phyloP scores from a whole-genome alignment of 345 rosid genomes.

The Eucalyptus virginea region DNA sequence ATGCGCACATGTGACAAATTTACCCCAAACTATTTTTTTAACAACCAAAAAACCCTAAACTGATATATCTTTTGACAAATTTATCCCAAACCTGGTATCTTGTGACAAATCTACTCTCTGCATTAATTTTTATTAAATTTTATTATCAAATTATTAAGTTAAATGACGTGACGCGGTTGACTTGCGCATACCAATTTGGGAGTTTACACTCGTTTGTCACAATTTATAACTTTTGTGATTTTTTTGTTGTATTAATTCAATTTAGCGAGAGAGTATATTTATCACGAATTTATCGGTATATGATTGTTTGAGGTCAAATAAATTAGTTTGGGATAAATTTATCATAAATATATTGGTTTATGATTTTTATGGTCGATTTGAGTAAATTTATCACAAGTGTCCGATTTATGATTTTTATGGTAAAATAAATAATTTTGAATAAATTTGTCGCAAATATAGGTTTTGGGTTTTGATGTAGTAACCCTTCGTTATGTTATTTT shows the following conservation, averaged over 20 bases:
- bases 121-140: too few relatives aligned
- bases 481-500: rapidly evolving
- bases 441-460: rapidly evolving
- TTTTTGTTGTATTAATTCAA: too few relatives aligned
- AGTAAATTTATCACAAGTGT: too few relatives aligned
- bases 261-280: rapidly evolving
- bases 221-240: too few relatives aligned
- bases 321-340: too few relatives aligned
- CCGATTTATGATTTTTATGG: rapidly evolving
- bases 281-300: too few relatives aligned
- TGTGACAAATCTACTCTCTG: rapidly evolving
- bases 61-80: too few relatives aligned
- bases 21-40: rapidly evolving
- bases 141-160: too few relatives aligned
- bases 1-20: rapidly evolving
- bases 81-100: rapidly evolving
- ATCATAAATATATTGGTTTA: too few relatives aligned
- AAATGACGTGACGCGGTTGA: too few relatives aligned
- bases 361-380: rapidly evolving
- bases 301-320: rapidly evolving
- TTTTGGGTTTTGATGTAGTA: rapidly evolving
- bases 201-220: too few relatives aligned
- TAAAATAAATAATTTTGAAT: rapidly evolving
- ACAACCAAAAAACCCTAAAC: rapidly evolving
- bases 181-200: too few relatives aligned